A percentile compares a stretch with the other conserved stretches of the same genome.
Conservation (phyloP, 2,329 filamentous ascomycete genomes). For the Colletotrichum coccodes region DNA sequence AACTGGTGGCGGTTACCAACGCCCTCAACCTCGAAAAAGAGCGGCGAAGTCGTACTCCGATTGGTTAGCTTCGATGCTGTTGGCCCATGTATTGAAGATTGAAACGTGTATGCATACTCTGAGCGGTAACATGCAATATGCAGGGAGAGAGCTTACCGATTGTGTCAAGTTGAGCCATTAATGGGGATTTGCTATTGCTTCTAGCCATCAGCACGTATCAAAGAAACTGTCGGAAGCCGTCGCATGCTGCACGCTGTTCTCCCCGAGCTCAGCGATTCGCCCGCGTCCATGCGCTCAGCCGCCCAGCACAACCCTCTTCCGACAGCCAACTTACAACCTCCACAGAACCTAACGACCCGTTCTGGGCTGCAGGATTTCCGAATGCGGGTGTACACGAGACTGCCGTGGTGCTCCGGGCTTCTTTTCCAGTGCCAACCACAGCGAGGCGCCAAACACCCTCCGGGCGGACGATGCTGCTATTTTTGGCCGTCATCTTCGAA, state of each 20-base stretch:
- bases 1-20: conserved; percentile 8
- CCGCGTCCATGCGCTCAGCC: background rate
- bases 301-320: background rate
- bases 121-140: conserved; percentile 8
- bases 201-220: background rate
- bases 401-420: background rate
- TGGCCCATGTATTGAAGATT: background rate
- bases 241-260: background rate
- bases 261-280: background rate
- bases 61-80: conserved; percentile 4
- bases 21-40: background rate
- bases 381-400: conserved; percentile 7
- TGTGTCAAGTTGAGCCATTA: conserved; percentile 16
- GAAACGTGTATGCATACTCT: conserved; percentile 22
- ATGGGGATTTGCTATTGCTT: background rate
- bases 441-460: conserved; percentile 19
- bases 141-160: conserved; percentile 12
- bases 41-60: background rate
- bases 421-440: conserved; percentile 8
- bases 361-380: background rate
- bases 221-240: background rate
- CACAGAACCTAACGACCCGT: conserved; percentile 4
- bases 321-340: background rate
- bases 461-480: conserved; percentile 21
- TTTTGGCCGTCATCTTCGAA: conserved; percentile 10